A percentile compares a stretch with the other conserved stretches of the same genome.
Conservation (phyloP, 768 basidiomycete genomes). For the Zangia roseola region DNA sequence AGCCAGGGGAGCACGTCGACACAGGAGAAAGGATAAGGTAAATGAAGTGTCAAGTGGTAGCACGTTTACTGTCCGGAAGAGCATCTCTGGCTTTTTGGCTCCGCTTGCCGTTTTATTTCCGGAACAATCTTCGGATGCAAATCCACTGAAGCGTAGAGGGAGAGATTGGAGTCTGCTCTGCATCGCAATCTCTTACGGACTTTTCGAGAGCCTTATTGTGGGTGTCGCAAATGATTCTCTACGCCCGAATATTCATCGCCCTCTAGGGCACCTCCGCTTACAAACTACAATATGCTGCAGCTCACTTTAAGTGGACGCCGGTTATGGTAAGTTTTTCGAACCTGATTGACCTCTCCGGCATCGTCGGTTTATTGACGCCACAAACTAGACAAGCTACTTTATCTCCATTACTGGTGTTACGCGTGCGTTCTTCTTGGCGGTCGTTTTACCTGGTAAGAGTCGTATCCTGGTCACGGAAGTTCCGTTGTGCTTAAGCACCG, state of each 20-base stretch:
- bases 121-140: slow-evolving; percentile 24
- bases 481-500: neutral
- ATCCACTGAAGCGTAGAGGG: slow-evolving; percentile 39
- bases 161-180: slow-evolving; percentile 68
- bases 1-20: slow-evolving; percentile 32
- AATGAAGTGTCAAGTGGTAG: neutral
- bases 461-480: neutral
- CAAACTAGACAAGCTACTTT: slow-evolving; percentile 65
- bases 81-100: slow-evolving; percentile 60
- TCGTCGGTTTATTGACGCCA: neutral
- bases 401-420: slow-evolving; percentile 52
- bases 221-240: slow-evolving; percentile 23
- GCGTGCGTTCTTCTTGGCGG: slow-evolving; percentile 54
- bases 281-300: slow-evolving; percentile 64
- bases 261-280: slow-evolving; percentile 53
- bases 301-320: slow-evolving; percentile 63
- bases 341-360: neutral
- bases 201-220: slow-evolving; percentile 44
- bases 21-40: slow-evolving; percentile 11
- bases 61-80: slow-evolving; percentile 32
- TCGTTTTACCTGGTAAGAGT: slow-evolving; percentile 61
- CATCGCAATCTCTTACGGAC: slow-evolving; percentile 52
- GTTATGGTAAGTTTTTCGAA: slow-evolving; percentile 46
- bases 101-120: slow-evolving; percentile 72
- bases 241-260: neutral